Evolutionary conservation across 2,329 filamentous ascomycete genomes (phyloP), one percentile per base, ranked within the genome.

Genomic region (Paraphaeosphaeria sporulosa): DNA sequence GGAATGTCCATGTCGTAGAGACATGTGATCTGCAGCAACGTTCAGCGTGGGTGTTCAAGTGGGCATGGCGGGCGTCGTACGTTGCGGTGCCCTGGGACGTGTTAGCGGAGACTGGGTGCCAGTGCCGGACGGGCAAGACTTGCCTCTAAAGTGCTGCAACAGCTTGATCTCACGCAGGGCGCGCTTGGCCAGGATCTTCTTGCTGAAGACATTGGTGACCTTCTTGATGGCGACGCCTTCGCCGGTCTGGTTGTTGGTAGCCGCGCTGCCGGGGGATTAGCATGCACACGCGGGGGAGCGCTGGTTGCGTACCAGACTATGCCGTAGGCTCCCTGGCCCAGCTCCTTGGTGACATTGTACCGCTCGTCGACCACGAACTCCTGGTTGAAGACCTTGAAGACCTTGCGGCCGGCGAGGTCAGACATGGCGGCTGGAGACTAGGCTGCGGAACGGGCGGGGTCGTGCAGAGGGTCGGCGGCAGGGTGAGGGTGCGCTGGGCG

Each of bases 1-100:
- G 95, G 95, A 77, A 99, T 98, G 78, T 99, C 95, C 95, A 99
- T 98, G 80, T 99, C 95, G 80, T 97, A 99, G 64, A 99, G 85
- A 80, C 95, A 99, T 76, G 95, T 98, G 79, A 99, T 99, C 94
- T 97, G 67, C 57, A 47, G 43, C 44, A 48, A 57, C 57, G 56
- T 71, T 83, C 76, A 86, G 81, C 70, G 60, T 67, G 15, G 34
- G 59, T 52, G 59, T 65, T 49, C 70, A 56, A 25, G 46, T 55
- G 44, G 40, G 57, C 60, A 44, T 47, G 50, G 30, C 36, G 54
- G 62, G 62, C 49, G 55, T 63, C 73, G 61, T 78, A 81, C 79
- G 66, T 84, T 84, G 61, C 82, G 76, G 70, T 84, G 82, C 42
- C 81, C 78, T 80, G 57, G 47, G 21, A 32, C 15, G 43, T 61